Conservation (phyloP, 2,329 filamentous ascomycete genomes). For the Colletotrichum brevisporum region DNA sequence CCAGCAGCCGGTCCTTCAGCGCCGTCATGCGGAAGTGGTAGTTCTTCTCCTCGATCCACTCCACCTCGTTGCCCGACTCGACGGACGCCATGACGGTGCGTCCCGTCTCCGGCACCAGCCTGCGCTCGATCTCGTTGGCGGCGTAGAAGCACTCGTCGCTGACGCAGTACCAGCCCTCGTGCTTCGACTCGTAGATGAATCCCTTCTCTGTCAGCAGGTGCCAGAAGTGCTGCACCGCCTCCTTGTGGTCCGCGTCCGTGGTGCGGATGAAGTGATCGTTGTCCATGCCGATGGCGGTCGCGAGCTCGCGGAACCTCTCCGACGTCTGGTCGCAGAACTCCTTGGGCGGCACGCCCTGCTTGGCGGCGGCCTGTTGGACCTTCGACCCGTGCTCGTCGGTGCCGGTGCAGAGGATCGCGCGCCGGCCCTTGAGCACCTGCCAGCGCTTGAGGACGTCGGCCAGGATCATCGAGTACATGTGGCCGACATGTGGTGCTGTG, state of each 20-base stretch:
- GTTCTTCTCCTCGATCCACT: constrained; percentile 94
- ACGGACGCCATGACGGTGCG: constrained; percentile 84
- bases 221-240: constrained; percentile 93
- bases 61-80: constrained; percentile 92
- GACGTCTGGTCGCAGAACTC: constrained; percentile 91
- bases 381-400: constrained; percentile 99
- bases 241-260: constrained; percentile 84
- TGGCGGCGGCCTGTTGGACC: constrained; percentile 87
- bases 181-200: constrained; percentile 86
- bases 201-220: constrained; percentile 80
- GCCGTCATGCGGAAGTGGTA: constrained; percentile 94
- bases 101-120: constrained; percentile 84
- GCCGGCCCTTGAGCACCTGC: constrained; percentile 80
- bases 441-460: constrained; percentile 94
- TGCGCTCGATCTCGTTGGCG: constrained; percentile 78
- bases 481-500: constrained; percentile 90
- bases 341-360: constrained; percentile 79
- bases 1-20: constrained; percentile 82
- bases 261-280: constrained; percentile 94
- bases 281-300: constrained; percentile 76
- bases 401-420: constrained; percentile 85
- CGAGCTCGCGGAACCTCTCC: constrained; percentile 83
- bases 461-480: constrained; percentile 93
- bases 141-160: constrained; percentile 98
- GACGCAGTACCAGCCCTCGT: constrained; percentile 96